These are phyloP conservation scores for Torrubiellomyces zombiae DNA, from an alignment of 2,329 filamentous ascomycete genomes.

Conservation along the genomic window DNA sequence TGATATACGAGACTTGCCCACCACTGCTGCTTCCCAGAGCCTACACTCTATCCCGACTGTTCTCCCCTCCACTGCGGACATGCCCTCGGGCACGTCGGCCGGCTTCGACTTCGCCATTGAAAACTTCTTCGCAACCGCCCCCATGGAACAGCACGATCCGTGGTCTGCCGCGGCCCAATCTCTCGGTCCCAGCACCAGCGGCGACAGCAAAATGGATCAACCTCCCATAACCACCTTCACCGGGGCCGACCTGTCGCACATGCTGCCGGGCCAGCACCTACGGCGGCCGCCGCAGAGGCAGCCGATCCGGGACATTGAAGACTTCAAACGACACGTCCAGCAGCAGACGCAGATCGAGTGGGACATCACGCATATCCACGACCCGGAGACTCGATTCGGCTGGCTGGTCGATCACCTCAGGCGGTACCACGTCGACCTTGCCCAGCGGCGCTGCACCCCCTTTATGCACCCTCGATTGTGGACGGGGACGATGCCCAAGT, in stretches of 20 bases:
- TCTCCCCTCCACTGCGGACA: slow-evolving; percentile 8
- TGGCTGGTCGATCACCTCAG: slow-evolving; percentile 17
- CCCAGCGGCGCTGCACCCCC: slow-evolving; percentile 18
- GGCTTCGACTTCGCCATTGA: slow-evolving; percentile 18
- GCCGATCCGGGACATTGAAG: slow-evolving; percentile 16
- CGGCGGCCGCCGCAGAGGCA: no score
- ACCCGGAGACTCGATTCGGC: slow-evolving; percentile 18
- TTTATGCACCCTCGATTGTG: slow-evolving; percentile 28
- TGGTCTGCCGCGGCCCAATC: no score
- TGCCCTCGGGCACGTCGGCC: slow-evolving; percentile 1
- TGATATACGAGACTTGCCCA: slow-evolving; percentile 16
- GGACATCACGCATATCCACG: no score
- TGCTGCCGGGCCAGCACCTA: no score
- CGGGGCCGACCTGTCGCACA: no score
- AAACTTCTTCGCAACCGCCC: slow-evolving; percentile 16
- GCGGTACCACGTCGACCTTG: slow-evolving; percentile 17
- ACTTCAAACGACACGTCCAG: no score
- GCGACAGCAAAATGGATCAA: slow-evolving; percentile 14
- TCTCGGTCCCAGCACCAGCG: no score
- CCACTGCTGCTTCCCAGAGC: slow-evolving; percentile 16
- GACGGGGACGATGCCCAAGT: slow-evolving; percentile 19
- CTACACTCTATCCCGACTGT: slow-evolving; percentile 9
- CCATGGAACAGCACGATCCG: no score
- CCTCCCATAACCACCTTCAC: no score
- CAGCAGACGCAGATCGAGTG: no score